A percentile compares a stretch with the other conserved stretches of the same genome.
These are phyloP conservation scores for Claviceps spartinae DNA, from an alignment of 2,329 filamentous ascomycete species.

Conservation along the genomic window DNA sequence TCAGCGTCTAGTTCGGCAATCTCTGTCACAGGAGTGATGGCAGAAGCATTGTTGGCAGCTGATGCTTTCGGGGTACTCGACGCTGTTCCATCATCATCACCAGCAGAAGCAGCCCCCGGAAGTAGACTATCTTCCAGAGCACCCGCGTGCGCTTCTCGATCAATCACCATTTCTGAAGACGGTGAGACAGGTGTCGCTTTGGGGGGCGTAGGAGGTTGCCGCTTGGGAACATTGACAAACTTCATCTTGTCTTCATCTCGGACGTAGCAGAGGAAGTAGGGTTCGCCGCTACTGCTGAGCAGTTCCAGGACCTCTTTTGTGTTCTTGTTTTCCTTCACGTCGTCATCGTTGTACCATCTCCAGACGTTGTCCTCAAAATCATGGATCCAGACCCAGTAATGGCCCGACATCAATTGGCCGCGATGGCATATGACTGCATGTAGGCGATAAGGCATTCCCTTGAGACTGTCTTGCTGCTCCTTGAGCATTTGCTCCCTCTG, in stretches of 20 bases:
- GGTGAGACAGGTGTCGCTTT: conserved; percentile 5
- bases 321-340: conserved; percentile 56
- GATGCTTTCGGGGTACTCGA: not conserved
- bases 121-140: conserved; percentile 3
- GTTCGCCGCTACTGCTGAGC: conserved; percentile 56
- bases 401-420: conserved; percentile 58
- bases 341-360: conserved; percentile 88
- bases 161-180: conserved; percentile 3
- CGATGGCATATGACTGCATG: conserved; percentile 91
- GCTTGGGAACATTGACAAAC: conserved; percentile 32
- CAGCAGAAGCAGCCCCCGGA: not conserved
- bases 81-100: not conserved
- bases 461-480: conserved; percentile 33
- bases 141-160: conserved; percentile 14
- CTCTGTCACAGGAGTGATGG: not conserved
- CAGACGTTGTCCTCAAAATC: conserved; percentile 74
- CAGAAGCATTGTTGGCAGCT: not conserved
- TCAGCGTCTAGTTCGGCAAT: not conserved
- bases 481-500: conserved; percentile 16
- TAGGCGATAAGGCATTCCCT: conserved; percentile 60
- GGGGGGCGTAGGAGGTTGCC: conserved; percentile 13
- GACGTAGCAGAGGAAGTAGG: conserved; percentile 78
- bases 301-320: conserved; percentile 54
- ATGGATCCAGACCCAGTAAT: conserved; percentile 95
- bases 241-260: conserved; percentile 48